These are phyloP conservation scores for Hansenula sp. DNA, from an alignment of 1,139 yeast species.

Conservation along the genomic window DNA sequence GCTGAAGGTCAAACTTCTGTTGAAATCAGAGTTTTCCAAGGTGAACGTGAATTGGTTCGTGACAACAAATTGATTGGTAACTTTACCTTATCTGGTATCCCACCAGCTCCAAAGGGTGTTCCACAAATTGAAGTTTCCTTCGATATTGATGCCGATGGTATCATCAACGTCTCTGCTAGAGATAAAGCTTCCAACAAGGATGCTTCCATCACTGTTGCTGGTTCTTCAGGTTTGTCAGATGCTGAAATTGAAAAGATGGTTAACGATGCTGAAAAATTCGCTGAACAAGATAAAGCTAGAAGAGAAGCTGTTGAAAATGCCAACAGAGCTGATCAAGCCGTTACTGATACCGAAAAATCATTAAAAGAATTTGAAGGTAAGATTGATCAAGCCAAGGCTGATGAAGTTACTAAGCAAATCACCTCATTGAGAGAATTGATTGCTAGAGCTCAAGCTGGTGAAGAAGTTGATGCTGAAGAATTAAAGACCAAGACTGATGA, in stretches of 20 bases:
- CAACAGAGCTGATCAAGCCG: constrained; percentile 95
- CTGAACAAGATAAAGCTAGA: constrained; percentile 87
- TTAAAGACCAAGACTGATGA: constrained; percentile 93
- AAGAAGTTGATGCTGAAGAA: constrained; percentile 74
- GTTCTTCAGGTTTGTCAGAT: constrained; percentile 93
- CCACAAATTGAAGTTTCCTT: constrained; percentile 98
- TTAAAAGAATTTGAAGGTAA: constrained; percentile 93
- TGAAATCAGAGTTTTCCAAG: constrained; percentile 98
- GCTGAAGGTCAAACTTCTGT: constrained; percentile 99
- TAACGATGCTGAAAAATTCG: constrained; percentile 95
- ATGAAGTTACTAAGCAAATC: constrained; percentile 73
- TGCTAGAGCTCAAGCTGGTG: constrained; percentile 93
- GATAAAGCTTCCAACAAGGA: constrained; percentile 99
- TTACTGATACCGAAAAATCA: constrained; percentile 94
- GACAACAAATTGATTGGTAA: constrained; percentile 98
- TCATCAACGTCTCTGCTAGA: constrained; percentile 96
- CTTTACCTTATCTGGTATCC: constrained; percentile 92
- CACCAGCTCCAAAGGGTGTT: constrained; percentile 99
- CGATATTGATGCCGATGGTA: constrained; percentile 98
- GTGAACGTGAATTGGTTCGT: constrained; percentile 98
- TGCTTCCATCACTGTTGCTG: constrained; percentile 98
- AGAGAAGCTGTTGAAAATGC: constrained; percentile 92
- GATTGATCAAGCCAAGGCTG: constrained; percentile 73
- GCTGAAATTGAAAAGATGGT: constrained; percentile 98
- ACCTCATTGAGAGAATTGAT: constrained; percentile 81